phyloP scores from a whole-genome alignment of 345 rosid species.

The Rhodamnia rubescens region DNA sequence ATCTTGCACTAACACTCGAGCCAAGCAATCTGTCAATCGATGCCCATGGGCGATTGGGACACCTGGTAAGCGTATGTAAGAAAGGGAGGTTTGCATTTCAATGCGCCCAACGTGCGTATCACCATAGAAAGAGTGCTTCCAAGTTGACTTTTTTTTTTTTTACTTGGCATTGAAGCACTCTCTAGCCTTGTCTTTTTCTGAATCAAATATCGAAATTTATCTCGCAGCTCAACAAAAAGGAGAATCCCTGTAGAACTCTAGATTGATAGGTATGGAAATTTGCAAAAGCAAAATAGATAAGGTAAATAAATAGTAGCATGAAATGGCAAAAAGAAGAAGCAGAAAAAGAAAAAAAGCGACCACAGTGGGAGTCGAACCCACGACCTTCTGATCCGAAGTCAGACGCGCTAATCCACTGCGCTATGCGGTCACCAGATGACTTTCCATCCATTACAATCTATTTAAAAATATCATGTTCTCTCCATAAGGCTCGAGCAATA shows the following conservation, averaged over 20 bases:
- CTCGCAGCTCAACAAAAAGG: neutral
- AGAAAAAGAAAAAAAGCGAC: conserved; percentile 12
- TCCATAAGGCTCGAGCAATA: neutral
- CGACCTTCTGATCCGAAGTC: conserved; percentile 99
- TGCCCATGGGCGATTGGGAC: too few species aligned
- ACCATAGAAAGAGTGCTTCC: neutral
- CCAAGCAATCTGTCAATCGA: too few species aligned
- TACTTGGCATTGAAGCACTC: neutral
- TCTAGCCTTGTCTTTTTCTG: neutral
- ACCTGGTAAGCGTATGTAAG: too few species aligned
- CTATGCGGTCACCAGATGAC: conserved; percentile 40
- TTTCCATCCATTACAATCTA: rapidly evolving
- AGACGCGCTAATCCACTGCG: conserved; percentile 99
- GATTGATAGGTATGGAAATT: neutral
- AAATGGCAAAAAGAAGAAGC: neutral
- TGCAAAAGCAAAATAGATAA: neutral
- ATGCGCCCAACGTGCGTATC: too few species aligned
- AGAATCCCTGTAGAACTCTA: neutral
- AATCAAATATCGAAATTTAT: neutral
- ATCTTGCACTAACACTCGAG: too few species aligned
- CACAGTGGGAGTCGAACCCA: conserved; percentile 94
- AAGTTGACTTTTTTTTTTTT: too few species aligned
- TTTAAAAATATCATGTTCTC: rapidly evolving
- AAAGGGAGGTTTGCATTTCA: too few species aligned
- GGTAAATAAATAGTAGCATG: neutral